Percentiles rank a stretch among this genome's conserved stretches.
These are phyloP conservation scores for Hyphodiscus hymeniophilus DNA, from an alignment of 495 filamentous ascomycete species.

Conservation along the genomic window DNA sequence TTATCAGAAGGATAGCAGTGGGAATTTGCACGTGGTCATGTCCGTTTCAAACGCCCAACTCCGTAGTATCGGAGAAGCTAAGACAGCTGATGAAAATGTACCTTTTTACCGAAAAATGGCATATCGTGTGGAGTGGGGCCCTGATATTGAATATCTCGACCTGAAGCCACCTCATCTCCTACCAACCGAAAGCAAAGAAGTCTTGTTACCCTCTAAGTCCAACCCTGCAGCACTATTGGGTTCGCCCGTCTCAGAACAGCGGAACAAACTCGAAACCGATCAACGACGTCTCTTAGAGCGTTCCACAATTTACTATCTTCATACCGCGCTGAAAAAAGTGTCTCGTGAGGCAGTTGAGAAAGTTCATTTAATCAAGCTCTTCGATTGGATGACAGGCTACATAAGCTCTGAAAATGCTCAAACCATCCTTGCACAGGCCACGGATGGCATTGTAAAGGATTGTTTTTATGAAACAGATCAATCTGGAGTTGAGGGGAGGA, in stretches of 20 bases:
- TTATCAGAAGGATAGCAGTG: neutral
- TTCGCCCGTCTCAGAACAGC: too few relatives aligned
- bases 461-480: too few relatives aligned
- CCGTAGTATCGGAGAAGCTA: neutral
- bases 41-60: neutral
- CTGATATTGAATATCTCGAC: neutral
- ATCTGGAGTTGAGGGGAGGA: constrained; percentile 14
- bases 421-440: neutral
- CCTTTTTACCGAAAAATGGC: neutral
- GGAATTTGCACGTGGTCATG: neutral
- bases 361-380: neutral
- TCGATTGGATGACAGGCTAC: neutral
- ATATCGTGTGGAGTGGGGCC: neutral
- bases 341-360: neutral
- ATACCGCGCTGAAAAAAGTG: too few relatives aligned
- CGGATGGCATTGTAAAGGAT: neutral
- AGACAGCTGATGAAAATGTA: neutral
- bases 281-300: neutral
- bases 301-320: neutral
- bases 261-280: neutral
- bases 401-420: too few relatives aligned
- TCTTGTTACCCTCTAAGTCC: too few relatives aligned
- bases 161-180: neutral
- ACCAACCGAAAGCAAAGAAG: too few relatives aligned
- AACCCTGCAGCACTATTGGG: too few relatives aligned